Conservation (phyloP, 2,329 filamentous ascomycete genomes). For the Beauveria varroae region DNA sequence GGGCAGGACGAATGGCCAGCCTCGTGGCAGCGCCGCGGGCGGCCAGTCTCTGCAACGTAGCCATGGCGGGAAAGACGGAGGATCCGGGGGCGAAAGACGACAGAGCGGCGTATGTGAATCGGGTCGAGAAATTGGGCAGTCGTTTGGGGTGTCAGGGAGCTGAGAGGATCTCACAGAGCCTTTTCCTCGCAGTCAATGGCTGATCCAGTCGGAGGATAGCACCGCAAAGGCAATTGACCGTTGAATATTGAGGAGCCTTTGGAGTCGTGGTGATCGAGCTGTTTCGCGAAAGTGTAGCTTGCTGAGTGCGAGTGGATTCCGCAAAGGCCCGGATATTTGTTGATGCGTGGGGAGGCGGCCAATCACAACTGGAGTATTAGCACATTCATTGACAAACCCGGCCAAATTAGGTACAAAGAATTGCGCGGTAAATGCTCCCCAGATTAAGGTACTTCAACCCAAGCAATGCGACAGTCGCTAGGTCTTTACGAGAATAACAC, state of each 20-base stretch:
- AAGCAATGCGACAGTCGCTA: too few species aligned
- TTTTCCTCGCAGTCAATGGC: constrained; percentile 11
- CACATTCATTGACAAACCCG: not conserved
- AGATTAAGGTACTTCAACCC: not conserved
- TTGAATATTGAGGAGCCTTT: constrained; percentile 7
- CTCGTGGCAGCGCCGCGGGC: constrained; percentile 60
- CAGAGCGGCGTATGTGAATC: constrained; percentile 11
- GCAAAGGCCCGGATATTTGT: constrained; percentile 10
- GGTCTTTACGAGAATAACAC: too few species aligned
- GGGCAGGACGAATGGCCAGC: constrained; percentile 45
- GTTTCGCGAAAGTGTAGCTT: constrained; percentile 12
- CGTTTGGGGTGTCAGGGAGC: constrained; percentile 19
- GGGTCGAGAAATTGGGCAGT: constrained; percentile 1
- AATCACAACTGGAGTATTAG: constrained; percentile 9
- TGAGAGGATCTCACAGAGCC: constrained; percentile 17
- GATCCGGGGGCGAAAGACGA: constrained; percentile 20
- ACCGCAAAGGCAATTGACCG: constrained; percentile 9
- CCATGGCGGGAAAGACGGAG: constrained; percentile 46
- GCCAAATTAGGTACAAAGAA: not conserved
- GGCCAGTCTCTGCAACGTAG: constrained; percentile 65
- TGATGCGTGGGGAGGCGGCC: constrained; percentile 8
- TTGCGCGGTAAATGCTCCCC: not conserved
- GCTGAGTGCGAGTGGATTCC: constrained; percentile 7
- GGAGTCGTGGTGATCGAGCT: constrained; percentile 5
- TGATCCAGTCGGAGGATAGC: constrained; percentile 7